Conservation (phyloP, 1,139 yeast species). For the Tardiomyces blankii region DNA sequence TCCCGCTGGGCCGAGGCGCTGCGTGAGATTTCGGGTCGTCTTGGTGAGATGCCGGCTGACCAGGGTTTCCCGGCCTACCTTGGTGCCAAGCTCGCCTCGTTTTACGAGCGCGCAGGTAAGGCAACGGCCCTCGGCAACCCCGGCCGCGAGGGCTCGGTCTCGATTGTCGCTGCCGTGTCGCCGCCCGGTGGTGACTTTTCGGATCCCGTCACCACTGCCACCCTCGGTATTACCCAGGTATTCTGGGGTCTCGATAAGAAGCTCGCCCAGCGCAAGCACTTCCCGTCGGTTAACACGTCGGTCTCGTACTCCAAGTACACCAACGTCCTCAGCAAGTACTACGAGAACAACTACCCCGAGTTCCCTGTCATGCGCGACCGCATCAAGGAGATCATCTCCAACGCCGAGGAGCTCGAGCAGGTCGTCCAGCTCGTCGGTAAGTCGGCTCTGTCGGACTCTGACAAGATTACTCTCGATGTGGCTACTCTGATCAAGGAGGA, state of each 20-base stretch:
- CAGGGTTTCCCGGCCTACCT: constrained; percentile 99
- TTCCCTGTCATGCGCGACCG: constrained; percentile 83
- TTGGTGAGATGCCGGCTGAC: constrained; percentile 99
- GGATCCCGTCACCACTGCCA: constrained; percentile 97
- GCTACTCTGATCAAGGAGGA: constrained; percentile 89
- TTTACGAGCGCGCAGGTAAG: constrained; percentile 99
- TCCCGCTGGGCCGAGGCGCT: constrained; percentile 99
- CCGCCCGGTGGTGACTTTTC: constrained; percentile 99
- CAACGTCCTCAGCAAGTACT: constrained; percentile 72
- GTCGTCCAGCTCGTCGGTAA: constrained; percentile 99
- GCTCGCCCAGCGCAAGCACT: constrained; percentile 98
- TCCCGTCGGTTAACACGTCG: constrained; percentile 95
- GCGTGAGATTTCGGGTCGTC: constrained; percentile 99
- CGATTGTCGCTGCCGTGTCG: constrained; percentile 98
- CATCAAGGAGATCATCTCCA: constrained; percentile 86
- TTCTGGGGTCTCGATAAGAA: constrained; percentile 99
- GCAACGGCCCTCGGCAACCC: constrained; percentile 95
- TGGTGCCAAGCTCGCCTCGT: constrained; percentile 97
- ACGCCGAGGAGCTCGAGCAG: constrained; percentile 97
- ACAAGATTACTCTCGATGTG: constrained; percentile 92
- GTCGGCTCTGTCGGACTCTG: constrained; percentile 91
- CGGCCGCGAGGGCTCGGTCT: constrained; percentile 90
- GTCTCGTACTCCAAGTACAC: constrained; percentile 96
- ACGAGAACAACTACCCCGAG: constrained; percentile 79
- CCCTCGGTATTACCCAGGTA: constrained; percentile 97